phyloP scores from a whole-genome alignment of 1,284 basidiomycete species.

The Trichosporon sp. region DNA sequence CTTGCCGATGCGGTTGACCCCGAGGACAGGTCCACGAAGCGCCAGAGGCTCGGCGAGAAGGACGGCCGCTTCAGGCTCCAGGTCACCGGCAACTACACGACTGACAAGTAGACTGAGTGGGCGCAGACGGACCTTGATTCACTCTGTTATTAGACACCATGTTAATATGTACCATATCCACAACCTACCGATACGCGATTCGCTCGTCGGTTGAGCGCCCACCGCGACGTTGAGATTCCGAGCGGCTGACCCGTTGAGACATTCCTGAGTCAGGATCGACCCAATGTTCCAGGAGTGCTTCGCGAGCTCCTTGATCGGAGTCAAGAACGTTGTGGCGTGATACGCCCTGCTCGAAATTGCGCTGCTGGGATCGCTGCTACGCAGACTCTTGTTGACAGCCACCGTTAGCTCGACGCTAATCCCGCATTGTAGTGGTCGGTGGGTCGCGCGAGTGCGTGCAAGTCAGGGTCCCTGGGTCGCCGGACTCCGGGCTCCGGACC shows the following conservation, averaged over 20 bases:
- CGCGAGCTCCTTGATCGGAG: background rate
- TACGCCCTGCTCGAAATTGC: too few relatives aligned
- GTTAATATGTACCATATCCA: constrained; percentile 15
- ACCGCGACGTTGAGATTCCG: background rate
- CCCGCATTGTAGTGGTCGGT: too few relatives aligned
- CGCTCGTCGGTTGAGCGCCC: background rate
- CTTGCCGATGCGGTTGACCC: constrained; percentile 24
- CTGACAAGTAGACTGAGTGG: background rate
- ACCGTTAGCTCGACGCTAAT: background rate
- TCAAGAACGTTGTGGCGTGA: background rate
- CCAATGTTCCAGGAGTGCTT: background rate
- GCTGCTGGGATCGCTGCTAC: background rate
- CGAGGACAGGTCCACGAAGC: constrained; percentile 14
- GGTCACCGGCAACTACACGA: constrained; percentile 14
- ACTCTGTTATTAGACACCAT: background rate
- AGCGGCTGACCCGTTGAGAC: background rate
- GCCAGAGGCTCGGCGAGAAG: constrained; percentile 19
- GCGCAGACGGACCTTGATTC: constrained; percentile 2
- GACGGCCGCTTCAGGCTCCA: constrained; percentile 5
- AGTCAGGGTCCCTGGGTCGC: background rate
- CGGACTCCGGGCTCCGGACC: background rate
- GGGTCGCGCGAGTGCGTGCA: background rate
- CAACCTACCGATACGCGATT: constrained; percentile 8
- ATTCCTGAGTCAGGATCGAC: background rate
- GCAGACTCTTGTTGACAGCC: background rate